phyloP scores from a whole-genome alignment of 345 rosid genomes.

The Eucalyptus sp. region DNA sequence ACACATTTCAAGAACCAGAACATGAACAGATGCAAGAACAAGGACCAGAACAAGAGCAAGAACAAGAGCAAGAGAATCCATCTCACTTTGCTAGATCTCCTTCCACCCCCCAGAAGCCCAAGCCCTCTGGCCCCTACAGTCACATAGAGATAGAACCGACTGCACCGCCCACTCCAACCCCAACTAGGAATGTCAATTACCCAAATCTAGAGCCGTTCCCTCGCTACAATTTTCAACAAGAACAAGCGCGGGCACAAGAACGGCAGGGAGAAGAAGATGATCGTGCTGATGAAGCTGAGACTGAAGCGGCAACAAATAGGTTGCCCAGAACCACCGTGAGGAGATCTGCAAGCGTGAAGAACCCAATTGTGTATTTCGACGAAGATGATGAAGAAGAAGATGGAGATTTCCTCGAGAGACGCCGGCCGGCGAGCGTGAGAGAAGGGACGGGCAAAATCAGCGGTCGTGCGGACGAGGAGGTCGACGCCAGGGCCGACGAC shows the following conservation, averaged over 20 bases:
- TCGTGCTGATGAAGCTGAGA: not conserved
- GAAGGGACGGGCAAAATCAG: not conserved
- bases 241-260: not conserved
- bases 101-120: not conserved
- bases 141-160: not conserved
- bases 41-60: not conserved
- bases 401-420: not conserved
- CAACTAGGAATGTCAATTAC: not conserved
- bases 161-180: not conserved
- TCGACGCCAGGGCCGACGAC: conserved; percentile 2
- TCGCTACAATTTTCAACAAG: not conserved
- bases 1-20: not conserved
- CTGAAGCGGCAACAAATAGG: not conserved
- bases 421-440: not conserved
- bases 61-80: not conserved
- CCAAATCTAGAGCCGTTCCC: not conserved
- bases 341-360: not conserved
- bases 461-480: not conserved
- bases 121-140: not conserved
- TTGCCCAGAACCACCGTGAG: not conserved
- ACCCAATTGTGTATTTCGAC: not conserved
- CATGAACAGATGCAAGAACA: not conserved
- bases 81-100: not conserved
- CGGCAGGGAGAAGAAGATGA: not conserved
- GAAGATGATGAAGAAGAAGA: not conserved